phyloP scores from a whole-genome alignment of 108 stramenopile species.

The Nitzschia putrida region DNA sequence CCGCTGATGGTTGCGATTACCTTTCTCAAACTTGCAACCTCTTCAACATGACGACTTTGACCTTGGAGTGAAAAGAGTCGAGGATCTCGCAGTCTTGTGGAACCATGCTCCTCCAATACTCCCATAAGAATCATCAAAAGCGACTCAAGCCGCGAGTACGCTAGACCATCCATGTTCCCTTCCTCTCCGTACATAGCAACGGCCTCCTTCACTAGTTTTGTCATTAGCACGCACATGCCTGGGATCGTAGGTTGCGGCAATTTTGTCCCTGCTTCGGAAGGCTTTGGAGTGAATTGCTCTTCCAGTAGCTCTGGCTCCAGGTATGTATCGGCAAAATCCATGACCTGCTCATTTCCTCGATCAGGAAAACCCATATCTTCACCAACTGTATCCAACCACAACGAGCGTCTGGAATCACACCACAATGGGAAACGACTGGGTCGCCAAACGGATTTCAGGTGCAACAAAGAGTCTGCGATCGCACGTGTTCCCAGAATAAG shows the following conservation, averaged over 20 bases:
- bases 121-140: slow-evolving; percentile 65
- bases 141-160: slow-evolving; percentile 65
- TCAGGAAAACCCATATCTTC: slow-evolving; percentile 47
- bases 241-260: slow-evolving; percentile 50
- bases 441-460: slow-evolving; percentile 69
- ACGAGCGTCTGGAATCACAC: slow-evolving; percentile 60
- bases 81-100: background rate
- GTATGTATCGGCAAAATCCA: slow-evolving; percentile 74
- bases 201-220: slow-evolving; percentile 55
- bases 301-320: slow-evolving; percentile 53
- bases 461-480: slow-evolving; percentile 66
- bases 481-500: slow-evolving; percentile 71
- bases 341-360: slow-evolving; percentile 63
- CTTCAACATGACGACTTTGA: slow-evolving; percentile 36
- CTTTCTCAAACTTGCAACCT: slow-evolving; percentile 47
- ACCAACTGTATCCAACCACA: slow-evolving; percentile 74
- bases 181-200: slow-evolving; percentile 57
- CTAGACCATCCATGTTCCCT: slow-evolving; percentile 63
- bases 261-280: slow-evolving; percentile 14
- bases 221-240: slow-evolving; percentile 55
- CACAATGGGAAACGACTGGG: slow-evolving; percentile 73
- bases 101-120: slow-evolving; percentile 40
- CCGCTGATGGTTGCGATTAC: slow-evolving; percentile 51
- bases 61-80: background rate
- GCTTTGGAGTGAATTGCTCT: background rate